A percentile compares a stretch with the other conserved stretches of the same genome.
phyloP scores from a whole-genome alignment of 2,329 filamentous ascomycete genomes.

The Pseudocercospora fuligena region DNA sequence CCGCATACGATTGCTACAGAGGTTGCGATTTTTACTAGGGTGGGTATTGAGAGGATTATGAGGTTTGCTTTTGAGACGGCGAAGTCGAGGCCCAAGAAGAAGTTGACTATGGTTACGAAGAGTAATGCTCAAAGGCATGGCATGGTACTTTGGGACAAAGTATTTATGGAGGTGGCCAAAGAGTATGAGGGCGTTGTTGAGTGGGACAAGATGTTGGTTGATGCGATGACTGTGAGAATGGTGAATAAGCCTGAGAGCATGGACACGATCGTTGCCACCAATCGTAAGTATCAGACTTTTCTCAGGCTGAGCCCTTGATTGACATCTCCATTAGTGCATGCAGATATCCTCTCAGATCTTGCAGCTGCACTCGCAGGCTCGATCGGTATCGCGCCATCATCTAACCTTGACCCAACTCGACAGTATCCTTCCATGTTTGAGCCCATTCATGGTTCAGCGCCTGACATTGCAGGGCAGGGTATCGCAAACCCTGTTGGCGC shows the following conservation, averaged over 20 bases:
- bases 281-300: conserved; percentile 47
- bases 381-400: conserved; percentile 74
- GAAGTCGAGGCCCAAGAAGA: conserved; percentile 48
- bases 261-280: conserved; percentile 56
- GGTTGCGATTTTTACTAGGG: conserved; percentile 53
- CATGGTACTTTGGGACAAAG: conserved; percentile 56
- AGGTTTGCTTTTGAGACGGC: conserved; percentile 55
- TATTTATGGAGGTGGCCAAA: conserved; percentile 52
- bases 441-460: conserved; percentile 55
- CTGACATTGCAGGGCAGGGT: conserved; percentile 66
- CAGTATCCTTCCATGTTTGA: conserved; percentile 66
- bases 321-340: conserved; percentile 35
- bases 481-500: conserved; percentile 68
- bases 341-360: conserved; percentile 64
- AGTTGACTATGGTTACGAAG: conserved; percentile 57
- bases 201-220: conserved; percentile 56
- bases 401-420: conserved; percentile 69
- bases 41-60: conserved; percentile 54
- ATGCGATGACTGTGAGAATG: conserved; percentile 57
- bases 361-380: conserved; percentile 72
- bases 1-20: conserved; percentile 51
- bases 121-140: conserved; percentile 55
- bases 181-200: conserved; percentile 51
- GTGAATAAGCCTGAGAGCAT: conserved; percentile 51
- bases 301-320: not conserved